Base-by-base conservation (phyloP, 176 grass and related monocot genomes). In the Aegilops umbellulata region DNA sequence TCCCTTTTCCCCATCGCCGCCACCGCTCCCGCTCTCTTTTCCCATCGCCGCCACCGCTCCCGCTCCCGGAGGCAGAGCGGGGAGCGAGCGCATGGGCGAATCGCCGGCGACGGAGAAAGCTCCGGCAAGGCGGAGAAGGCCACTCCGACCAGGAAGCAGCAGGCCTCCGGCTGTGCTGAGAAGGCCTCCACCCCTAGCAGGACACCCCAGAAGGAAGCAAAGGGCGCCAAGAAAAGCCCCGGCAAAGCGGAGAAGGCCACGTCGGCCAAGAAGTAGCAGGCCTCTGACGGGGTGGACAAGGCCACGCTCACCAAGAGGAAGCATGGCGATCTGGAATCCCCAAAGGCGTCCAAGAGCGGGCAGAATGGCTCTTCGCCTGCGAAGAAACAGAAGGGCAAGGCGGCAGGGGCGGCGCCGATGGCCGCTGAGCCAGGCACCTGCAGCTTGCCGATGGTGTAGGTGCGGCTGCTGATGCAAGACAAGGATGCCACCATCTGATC, bases 391-490 rank as follows among this genome's bases (percentile, higher is more conserved):
- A 86, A 84, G 84, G 83, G 35, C 79, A 82, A 64, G 29, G 62
- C 72, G n/a, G 46, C 73, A 27, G 70, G 11, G 23, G 42, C 26
- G 70, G 39, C 7, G 70, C 49, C 32, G 4, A 31, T 44, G 30
- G 47, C 25, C 22, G 24, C 20, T 6, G 83, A 78, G 55, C 35
- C 42, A 0, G 72, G 82, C 29, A 16, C 68, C 24, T 88, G 91
- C 82, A 93, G 78, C 79, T 95, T 97, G 87, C 89, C 93, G 3
- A 83, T 91, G 91, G 36, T 84, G 67, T 80, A 87, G 64, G 71
- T 97, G 60, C 78, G 93, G 87, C 80, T 82, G 77, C 87, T 97
- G 65, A 89, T 97, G 87, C 90, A 91, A 4, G 80, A 64, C 60
- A 89, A 95, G 79, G 95, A 90, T 47, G 80, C 79, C 35, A 53